These are phyloP conservation scores for Pochonia chlamydosporia DNA, from an alignment of 2,329 filamentous ascomycete species.

Conservation along the genomic window DNA sequence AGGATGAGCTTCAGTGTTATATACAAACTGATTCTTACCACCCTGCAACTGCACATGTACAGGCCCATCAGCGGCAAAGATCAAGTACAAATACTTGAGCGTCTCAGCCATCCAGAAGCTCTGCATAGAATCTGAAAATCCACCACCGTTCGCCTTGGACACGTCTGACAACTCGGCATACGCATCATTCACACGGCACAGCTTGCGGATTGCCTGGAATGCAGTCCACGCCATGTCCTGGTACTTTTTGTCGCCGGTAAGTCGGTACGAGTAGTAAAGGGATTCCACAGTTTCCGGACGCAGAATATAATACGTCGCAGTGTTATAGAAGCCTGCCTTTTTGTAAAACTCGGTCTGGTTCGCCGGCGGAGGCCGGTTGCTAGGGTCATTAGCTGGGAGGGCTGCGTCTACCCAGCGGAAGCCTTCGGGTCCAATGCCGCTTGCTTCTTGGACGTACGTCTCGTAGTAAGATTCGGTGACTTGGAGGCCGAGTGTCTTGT, in stretches of 20 bases:
- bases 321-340: conserved; percentile 67
- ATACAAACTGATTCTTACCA: conserved; percentile 41
- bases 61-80: conserved; percentile 54
- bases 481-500: conserved; percentile 67
- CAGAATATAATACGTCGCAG: conserved; percentile 55
- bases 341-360: conserved; percentile 55
- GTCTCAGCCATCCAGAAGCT: conserved; percentile 87
- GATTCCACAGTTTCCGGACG: conserved; percentile 79
- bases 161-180: conserved; percentile 64
- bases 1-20: conserved; percentile 45
- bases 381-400: conserved; percentile 25
- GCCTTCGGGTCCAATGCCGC: conserved; percentile 70
- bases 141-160: conserved; percentile 55
- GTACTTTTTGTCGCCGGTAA: conserved; percentile 69
- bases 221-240: conserved; percentile 81
- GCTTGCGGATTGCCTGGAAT: conserved; percentile 62
- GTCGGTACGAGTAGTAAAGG: conserved; percentile 80
- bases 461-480: conserved; percentile 69
- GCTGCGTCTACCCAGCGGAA: conserved; percentile 55
- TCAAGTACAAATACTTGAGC: conserved; percentile 77
- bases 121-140: conserved; percentile 66
- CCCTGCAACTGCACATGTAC: conserved; percentile 48
- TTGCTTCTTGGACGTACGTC: conserved; percentile 63
- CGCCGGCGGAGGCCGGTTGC: conserved; percentile 36
- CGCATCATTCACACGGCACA: conserved; percentile 58